Base-by-base conservation (phyloP, 306 rosid species). In the Prunus padus region DNA sequence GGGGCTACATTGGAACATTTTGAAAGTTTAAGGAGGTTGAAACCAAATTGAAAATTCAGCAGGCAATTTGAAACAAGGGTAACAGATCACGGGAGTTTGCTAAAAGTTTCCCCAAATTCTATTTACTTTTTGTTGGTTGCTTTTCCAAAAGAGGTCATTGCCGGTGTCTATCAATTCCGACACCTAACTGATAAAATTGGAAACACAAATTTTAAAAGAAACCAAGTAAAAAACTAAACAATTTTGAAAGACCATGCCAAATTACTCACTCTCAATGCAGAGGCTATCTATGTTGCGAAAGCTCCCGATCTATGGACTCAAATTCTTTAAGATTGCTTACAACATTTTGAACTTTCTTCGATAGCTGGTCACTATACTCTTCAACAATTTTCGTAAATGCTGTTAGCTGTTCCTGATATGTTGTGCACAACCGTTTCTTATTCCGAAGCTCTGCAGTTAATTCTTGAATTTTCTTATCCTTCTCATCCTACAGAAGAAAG, bases 401-500 rank as follows among this genome's bases (percentile, higher is more conserved):
- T 40, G 82, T 76, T 66, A 92, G 77, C 82, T 94, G 97, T 75
- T 92, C 96, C 81, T 87, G 88, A 86, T 94, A 94, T 72, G 90
- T 79, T 40, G 90, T 76, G 64, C 96, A 91, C 75, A 94, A 67
- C 68, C 97, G 87, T 77, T 92, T 94, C 84, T 88, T 94, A 69
- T 82, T 89, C 80, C 97, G 95, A 82, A 94, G 88, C 86, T 94
- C 97, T 11, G 85, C 76, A 52, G 96, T 92, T 77, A 94, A 78
- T 78, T 94, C 98, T 83, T 90, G 98, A 81, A 94, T 92, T 84
- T 47, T 92, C 82, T 85, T 94, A 84, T 94, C 96, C 85, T 88
- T 94, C 75, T 94, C 98, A 79, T 94, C 98, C 97, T 94, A 69
- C 65, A 88, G 62, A 65, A 72, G 54, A 57, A 61, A 71, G 28